These are phyloP conservation scores for Daldinia sp. DNA, from an alignment of 2,329 filamentous ascomycete genomes.

Conservation along the genomic window DNA sequence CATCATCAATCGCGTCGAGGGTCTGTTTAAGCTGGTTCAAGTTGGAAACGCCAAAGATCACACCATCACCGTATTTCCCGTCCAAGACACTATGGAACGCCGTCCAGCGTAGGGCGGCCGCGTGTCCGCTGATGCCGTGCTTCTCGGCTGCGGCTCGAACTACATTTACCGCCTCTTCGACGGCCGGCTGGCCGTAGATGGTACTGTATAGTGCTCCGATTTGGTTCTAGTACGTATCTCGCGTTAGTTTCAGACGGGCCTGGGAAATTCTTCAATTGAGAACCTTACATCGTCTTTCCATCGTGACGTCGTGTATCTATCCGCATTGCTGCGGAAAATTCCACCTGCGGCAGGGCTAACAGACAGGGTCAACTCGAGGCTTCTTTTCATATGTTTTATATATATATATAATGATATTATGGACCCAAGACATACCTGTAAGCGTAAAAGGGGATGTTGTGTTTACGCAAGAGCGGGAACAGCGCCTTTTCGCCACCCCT, in stretches of 20 bases:
- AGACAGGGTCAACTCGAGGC: not conserved
- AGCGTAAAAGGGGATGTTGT: constrained; percentile 59
- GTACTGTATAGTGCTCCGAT: not conserved
- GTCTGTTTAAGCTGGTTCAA: constrained; percentile 53
- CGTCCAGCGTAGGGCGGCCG: constrained; percentile 58
- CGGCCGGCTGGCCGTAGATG: not conserved
- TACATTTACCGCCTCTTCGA: not conserved
- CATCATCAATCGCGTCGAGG: constrained; percentile 54
- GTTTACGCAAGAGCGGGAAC: constrained; percentile 57
- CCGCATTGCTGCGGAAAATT: constrained; percentile 1
- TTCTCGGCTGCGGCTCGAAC: constrained; percentile 44
- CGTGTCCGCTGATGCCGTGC: constrained; percentile 55
- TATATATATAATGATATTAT: too few species aligned
- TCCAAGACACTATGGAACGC: constrained; percentile 51
- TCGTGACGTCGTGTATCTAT: not conserved
- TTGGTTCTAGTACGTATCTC: not conserved
- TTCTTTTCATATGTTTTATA: too few species aligned
- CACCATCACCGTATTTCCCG: not conserved
- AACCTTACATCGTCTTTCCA: constrained; percentile 6
- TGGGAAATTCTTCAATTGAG: not conserved
- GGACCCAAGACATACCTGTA: constrained; percentile 49
- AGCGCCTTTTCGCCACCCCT: constrained; percentile 58
- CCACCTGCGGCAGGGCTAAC: constrained; percentile 2
- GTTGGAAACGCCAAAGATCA: constrained; percentile 52
- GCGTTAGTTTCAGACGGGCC: not conserved